Evolutionary conservation across 73 alveolate species (phyloP).

Genomic region (Paraurostyla sp.): DNA sequence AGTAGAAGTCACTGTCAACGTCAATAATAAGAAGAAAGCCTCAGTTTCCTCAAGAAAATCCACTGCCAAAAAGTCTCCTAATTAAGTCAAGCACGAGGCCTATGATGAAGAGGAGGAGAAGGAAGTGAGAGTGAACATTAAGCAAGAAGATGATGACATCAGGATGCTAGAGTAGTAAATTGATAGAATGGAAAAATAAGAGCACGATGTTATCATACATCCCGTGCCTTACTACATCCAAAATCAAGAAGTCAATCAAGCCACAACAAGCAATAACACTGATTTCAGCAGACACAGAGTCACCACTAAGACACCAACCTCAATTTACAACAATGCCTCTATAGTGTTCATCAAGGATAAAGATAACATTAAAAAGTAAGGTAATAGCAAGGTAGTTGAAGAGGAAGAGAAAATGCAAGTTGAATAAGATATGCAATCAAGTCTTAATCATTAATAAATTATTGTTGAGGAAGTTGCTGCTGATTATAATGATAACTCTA

Average conservation of each 20-base stretch:
- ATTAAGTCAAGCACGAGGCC: background rate
- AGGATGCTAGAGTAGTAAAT: background rate
- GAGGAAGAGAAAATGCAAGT: too few relatives aligned
- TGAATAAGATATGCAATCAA: too few relatives aligned
- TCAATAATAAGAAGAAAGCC: background rate
- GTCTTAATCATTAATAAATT: too few relatives aligned
- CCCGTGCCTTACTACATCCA: background rate
- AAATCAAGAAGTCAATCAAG: background rate
- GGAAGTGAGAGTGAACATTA: background rate
- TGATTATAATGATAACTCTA: too few relatives aligned
- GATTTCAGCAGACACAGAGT: background rate
- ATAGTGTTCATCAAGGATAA: background rate
- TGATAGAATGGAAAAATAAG: background rate
- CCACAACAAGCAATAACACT: background rate
- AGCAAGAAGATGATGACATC: background rate
- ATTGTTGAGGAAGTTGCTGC: too few relatives aligned
- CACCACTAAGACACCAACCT: background rate
- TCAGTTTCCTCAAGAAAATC: background rate
- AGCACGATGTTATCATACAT: background rate
- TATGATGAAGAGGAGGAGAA: background rate
- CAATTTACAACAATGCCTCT: constrained; percentile 11
- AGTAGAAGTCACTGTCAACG: background rate
- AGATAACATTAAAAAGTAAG: background rate
- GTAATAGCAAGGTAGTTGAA: too few relatives aligned
- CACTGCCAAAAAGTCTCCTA: background rate